phyloP scores from a whole-genome alignment of 169 alveolate genomes.

The Cryptosporidium ubiquitum region DNA sequence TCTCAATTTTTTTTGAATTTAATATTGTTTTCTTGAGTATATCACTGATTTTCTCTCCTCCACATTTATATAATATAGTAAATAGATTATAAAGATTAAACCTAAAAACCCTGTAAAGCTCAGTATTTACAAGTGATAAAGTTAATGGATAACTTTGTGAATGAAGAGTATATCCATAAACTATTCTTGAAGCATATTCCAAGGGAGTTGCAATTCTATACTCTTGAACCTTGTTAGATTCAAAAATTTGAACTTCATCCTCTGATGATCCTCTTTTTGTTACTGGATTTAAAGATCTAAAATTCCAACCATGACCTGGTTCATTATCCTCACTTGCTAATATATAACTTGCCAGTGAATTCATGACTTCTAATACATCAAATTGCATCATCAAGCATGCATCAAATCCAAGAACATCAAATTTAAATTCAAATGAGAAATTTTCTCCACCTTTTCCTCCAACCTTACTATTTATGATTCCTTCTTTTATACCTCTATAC shows the following conservation, averaged over 20 bases:
- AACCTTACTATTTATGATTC: slow-evolving; percentile 64
- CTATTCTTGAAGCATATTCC: slow-evolving; percentile 78
- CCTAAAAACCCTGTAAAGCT: slow-evolving; percentile 74
- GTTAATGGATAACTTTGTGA: slow-evolving; percentile 76
- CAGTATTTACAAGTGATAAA: slow-evolving; percentile 76
- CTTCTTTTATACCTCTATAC: slow-evolving; percentile 66
- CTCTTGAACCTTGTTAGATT: background rate
- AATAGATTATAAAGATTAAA: slow-evolving; percentile 75
- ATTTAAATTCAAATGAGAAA: slow-evolving; percentile 62
- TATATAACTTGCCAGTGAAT: slow-evolving; percentile 77
- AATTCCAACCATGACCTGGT: slow-evolving; percentile 83
- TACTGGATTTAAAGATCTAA: slow-evolving; percentile 67
- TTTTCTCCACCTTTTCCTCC: slow-evolving; percentile 64
- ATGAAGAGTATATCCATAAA: slow-evolving; percentile 72
- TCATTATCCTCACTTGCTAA: slow-evolving; percentile 82
- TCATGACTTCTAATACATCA: slow-evolving; percentile 78
- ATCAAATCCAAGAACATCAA: slow-evolving; percentile 79
- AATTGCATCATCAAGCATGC: slow-evolving; percentile 81
- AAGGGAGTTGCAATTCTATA: slow-evolving; percentile 77
- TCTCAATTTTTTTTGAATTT: slow-evolving; percentile 74
- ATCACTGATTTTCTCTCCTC: slow-evolving; percentile 76
- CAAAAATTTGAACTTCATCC: slow-evolving; percentile 27
- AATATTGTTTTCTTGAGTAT: slow-evolving; percentile 74
- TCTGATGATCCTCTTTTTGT: slow-evolving; percentile 47
- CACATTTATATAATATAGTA: slow-evolving; percentile 76